Evolutionary conservation across 495 filamentous ascomycete genomes (phyloP), one percentile per base, ranked within the genome.

Genomic region (Letharia columbiana): DNA sequence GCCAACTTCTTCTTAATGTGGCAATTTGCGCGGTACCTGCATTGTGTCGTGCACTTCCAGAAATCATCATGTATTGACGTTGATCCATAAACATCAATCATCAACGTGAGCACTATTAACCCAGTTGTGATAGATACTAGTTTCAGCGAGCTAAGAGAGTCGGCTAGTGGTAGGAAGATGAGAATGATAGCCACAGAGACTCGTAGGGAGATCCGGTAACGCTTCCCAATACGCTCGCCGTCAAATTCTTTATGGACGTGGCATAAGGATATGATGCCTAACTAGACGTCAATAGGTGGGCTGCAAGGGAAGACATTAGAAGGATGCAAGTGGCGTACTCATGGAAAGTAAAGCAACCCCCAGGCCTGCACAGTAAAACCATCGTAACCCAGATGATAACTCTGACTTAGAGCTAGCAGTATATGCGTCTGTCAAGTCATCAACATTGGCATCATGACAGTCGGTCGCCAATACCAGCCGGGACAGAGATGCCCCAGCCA

Each of bases 291-390:
- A 71, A 64, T 18, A 17, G 3, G 3, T 31, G 60, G 33, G 6
- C 13, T 47, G 35, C 12, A 3, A 12, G 15, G 20, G 56, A 13
- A 28, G 44, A 45, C n/a, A 56, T 13, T 4, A 7, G 12, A 56
- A 28, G 45, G 40, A 49, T 37, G 47, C 3, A 62, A 9, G 40
- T 5, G 12, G 68, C 68, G 49, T 69, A 75, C 73, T 76, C 81
- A 83, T 86, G 71, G 71, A 75, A 13, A 75, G 61, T n/a, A 87
- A 73, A 10, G 83, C 78, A 12, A 81, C 76, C 40, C 75, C 82
- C 7, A 85, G 71, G 3, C 84, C 84, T 28, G 68, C 75, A 72
- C 82, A 85, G 73, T 86, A 87, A 73, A 84, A 86, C 76, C 82
- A 84, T 23, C 82, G 77, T 13, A 83, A 75, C 33, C 82, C 84